A percentile compares a stretch with the other conserved stretches of the same genome.
Evolutionary conservation across 148 eudicot genomes (phyloP).

Genomic region (Vaccinium corymbosum): DNA sequence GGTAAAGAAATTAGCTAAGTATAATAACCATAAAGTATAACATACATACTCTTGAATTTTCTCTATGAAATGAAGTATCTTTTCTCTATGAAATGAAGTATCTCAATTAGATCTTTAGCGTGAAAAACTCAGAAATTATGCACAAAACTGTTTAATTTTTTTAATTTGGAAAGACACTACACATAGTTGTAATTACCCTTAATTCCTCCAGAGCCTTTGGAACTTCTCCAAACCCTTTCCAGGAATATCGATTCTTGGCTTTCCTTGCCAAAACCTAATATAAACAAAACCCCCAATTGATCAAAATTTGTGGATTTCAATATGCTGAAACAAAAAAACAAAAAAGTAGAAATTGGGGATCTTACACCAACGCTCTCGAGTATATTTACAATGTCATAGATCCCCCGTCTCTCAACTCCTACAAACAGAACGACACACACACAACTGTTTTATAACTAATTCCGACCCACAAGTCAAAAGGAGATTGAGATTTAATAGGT

Average conservation of each 20-base stretch:
- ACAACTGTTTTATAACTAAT: neutral
- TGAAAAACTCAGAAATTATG: neutral
- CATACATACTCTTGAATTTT: neutral
- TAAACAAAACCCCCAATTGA: slow-evolving; percentile 1
- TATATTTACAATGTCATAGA: slow-evolving; percentile 94
- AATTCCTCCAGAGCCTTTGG: slow-evolving; percentile 66
- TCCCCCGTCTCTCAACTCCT: slow-evolving; percentile 98
- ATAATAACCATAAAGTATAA: neutral
- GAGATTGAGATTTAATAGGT: neutral
- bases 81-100: neutral
- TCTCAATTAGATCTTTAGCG: neutral
- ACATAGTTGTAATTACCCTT: slow-evolving; percentile 37
- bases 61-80: neutral
- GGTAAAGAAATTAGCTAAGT: neutral
- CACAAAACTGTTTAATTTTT: neutral
- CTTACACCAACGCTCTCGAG: slow-evolving; percentile 91
- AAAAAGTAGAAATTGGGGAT: neutral
- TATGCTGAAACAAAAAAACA: neutral
- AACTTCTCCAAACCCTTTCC: slow-evolving; percentile 79
- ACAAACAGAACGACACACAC: slow-evolving; percentile 12
- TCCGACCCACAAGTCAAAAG: neutral
- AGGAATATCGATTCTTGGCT: slow-evolving; percentile 81
- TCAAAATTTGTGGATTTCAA: neutral
- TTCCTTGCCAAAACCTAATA: slow-evolving; percentile 66
- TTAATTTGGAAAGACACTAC: neutral